Evolutionary conservation across 345 rosid species (phyloP).

Genomic region (Euphorbia pulcherrima): DNA sequence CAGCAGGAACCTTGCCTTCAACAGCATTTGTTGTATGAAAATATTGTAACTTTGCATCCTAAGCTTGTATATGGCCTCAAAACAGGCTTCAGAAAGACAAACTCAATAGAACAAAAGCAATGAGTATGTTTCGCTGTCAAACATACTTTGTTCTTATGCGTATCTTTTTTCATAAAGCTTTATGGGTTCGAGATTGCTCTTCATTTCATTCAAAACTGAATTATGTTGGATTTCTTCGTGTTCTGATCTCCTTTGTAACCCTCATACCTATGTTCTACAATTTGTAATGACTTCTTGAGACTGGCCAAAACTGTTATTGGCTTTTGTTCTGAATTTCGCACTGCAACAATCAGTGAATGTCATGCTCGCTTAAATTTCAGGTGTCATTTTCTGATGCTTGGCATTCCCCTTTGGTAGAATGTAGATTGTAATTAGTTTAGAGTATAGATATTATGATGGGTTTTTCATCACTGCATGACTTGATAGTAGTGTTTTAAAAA

Average conservation of each 20-base stretch:
- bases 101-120: not conserved
- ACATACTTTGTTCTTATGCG: not conserved
- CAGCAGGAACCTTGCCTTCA: too few species aligned
- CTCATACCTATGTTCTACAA: not conserved
- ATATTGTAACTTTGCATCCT: not conserved
- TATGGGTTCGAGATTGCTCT: not conserved
- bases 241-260: not conserved
- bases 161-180: not conserved
- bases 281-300: not conserved
- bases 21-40: too few species aligned
- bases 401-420: not conserved
- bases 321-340: not conserved
- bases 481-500: too few species aligned
- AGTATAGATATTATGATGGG: too few species aligned
- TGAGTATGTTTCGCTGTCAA: not conserved
- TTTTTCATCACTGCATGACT: too few species aligned
- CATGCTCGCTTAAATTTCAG: not conserved
- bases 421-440: too few species aligned
- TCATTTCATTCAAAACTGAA: not conserved
- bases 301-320: not conserved
- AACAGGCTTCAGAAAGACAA: not conserved
- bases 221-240: not conserved
- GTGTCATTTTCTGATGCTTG: not conserved
- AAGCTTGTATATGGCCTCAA: not conserved
- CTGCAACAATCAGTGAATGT: not conserved